These are phyloP conservation scores for Amoebophrya sp. DNA, from an alignment of 169 alveolate species.

Conservation along the genomic window DNA sequence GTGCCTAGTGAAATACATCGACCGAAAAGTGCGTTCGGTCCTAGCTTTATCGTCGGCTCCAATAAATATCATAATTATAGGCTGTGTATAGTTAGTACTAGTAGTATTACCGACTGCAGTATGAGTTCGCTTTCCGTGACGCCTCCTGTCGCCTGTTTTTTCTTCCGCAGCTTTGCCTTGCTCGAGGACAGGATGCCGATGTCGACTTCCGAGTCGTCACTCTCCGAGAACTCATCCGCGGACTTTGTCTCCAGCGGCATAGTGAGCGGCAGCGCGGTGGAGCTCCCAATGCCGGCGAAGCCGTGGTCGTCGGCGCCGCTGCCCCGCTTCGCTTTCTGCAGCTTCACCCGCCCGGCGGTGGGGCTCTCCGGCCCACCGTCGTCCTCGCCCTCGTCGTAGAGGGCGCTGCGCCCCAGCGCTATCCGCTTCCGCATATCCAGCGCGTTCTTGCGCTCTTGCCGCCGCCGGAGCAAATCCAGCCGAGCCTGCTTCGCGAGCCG, in stretches of 20 bases:
- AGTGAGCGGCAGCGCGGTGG: not conserved
- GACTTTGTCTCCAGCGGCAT: not conserved
- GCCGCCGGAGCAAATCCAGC: not conserved
- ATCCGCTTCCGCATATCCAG: not conserved
- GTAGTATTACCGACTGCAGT: not conserved
- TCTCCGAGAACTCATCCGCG: not conserved
- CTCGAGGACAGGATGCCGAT: not conserved
- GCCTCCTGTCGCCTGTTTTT: not conserved
- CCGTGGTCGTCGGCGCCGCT: not conserved
- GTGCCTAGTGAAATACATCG: too few species aligned
- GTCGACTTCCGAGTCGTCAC: not conserved
- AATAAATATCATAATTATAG: too few species aligned
- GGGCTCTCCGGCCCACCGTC: not conserved
- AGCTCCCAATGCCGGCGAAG: not conserved
- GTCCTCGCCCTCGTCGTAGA: not conserved
- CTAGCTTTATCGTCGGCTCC: too few species aligned
- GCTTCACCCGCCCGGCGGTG: not conserved
- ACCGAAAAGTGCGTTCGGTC: too few species aligned
- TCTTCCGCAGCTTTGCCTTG: not conserved
- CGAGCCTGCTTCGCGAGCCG: not conserved
- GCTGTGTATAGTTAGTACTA: too few species aligned
- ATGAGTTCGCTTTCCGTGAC: not conserved
- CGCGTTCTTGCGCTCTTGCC: not conserved
- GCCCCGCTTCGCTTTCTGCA: not conserved
- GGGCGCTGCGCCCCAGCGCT: not conserved